Conservation (phyloP, 805 yeast species). For the Cyberlindnera sargentensis region DNA sequence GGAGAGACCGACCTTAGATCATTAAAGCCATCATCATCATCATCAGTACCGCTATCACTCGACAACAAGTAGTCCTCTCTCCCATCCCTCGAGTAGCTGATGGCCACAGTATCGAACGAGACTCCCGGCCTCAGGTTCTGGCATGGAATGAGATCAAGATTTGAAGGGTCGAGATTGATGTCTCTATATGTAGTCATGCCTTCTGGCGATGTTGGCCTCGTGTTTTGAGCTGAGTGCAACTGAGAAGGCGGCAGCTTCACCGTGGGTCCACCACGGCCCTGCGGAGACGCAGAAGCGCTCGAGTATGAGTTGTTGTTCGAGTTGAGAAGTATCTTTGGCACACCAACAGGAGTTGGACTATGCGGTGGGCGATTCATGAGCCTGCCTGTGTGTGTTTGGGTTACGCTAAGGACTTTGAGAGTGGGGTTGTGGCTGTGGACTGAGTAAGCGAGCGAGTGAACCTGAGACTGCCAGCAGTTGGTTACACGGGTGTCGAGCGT, state of each 20-base stretch:
- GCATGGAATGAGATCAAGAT: not conserved
- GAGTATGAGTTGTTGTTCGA: not conserved
- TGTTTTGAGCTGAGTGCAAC: too few species aligned
- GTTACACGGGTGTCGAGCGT: too few species aligned
- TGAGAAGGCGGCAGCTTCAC: too few species aligned
- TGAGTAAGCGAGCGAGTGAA: too few species aligned
- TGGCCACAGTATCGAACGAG: constrained; percentile 7
- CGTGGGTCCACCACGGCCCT: too few species aligned
- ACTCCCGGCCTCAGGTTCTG: constrained; percentile 1
- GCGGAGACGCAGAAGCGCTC: too few species aligned
- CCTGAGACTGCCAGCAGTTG: too few species aligned
- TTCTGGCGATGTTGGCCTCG: not conserved
- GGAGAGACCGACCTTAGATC: constrained; percentile 11
- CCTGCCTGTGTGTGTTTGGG: too few species aligned
- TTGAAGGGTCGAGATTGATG: not conserved
- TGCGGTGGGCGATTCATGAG: not conserved
- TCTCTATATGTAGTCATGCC: not conserved
- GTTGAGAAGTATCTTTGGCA: constrained; percentile 1
- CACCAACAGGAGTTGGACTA: not conserved
- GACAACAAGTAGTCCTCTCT: not conserved
- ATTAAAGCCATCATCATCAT: constrained; percentile 1
- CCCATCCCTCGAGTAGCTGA: constrained; percentile 2
- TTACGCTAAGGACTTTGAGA: too few species aligned
- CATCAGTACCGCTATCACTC: constrained; percentile 1
- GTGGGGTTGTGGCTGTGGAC: too few species aligned